Conservation (phyloP, 441 rosid species). For the Omphalea diandra region DNA sequence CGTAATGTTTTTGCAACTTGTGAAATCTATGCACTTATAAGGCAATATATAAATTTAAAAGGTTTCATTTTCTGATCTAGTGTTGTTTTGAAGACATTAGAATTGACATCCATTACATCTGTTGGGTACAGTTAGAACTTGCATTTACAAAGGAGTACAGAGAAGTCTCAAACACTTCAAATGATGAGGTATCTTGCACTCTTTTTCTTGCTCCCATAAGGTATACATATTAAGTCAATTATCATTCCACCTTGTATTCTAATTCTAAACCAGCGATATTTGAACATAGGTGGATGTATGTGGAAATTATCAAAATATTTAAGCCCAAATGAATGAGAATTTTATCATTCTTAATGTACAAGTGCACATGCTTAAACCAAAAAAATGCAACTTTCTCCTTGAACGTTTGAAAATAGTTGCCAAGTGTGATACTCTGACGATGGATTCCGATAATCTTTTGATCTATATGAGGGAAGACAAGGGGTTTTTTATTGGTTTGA, state of each 20-base stretch:
- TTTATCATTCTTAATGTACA: no score
- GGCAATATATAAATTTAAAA: neutral
- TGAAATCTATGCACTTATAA: no score
- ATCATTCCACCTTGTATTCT: neutral
- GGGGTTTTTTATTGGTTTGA: neutral
- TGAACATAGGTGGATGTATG: no score
- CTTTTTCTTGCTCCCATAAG: neutral
- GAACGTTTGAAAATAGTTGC: neutral
- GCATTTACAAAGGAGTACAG: constrained; percentile 61
- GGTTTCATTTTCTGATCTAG: neutral
- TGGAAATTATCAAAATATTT: neutral
- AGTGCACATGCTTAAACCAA: no score
- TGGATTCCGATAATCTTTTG: neutral
- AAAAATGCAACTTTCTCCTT: neutral
- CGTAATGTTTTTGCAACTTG: neutral
- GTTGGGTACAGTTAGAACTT: constrained; percentile 68
- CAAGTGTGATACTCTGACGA: neutral
- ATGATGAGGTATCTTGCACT: constrained; percentile 59
- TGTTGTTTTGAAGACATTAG: constrained; percentile 5
- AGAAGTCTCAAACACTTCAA: constrained; percentile 43
- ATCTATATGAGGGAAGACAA: neutral
- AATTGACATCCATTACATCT: constrained; percentile 13
- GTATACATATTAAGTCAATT: neutral
- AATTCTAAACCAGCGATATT: neutral
- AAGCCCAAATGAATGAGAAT: neutral